Base-by-base conservation (phyloP, 352 stramenopile species). In the Peronosclerospora sorghi region DNA sequence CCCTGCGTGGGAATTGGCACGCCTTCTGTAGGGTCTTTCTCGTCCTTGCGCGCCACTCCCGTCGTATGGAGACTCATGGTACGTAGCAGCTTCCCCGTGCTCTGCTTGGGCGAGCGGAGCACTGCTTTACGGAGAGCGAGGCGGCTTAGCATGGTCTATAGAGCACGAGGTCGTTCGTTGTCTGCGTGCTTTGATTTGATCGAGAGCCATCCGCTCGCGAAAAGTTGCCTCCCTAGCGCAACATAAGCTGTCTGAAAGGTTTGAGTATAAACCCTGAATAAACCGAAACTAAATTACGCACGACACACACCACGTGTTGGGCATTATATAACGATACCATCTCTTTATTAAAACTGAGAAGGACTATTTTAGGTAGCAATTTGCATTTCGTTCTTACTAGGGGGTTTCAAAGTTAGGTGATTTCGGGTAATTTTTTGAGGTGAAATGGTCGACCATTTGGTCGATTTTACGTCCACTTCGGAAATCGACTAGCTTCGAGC, bases 111-210 rank as follows among this genome's bases (percentile, higher is more conserved):
- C 32, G 68, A 67, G 54, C 63, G 61, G 56, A 70, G 57, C 47
- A 59, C 62, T 48, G 70, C 62, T 53, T 77, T 65, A 55, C 73
- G 72, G 59, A 89, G 72, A 51, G 72, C 73, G 52, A 82, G 64
- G 54, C 73, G 73, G 63, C 68, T 71, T 55, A 89, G 73, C 76
- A 89, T 89, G 13, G 21, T 72, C 27, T 5, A n/a, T n/a, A 51
- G 54, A 32, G 15, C 8, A 12, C 13, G 12, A 5, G 15, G 19
- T 8, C 5, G 1, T 20, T 21, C 20, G 2, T 43, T n/a, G 21
- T 23, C 37, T 21, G 37, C 23, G 21, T 13, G 15, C 32, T 34
- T 32, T 13, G 15, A 43, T 34, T 32, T 26, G 32, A 48, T 61
- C 36, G 37, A 45, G 56, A 51, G 52, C 34, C 41, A 51, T 37